Conservation (phyloP, 2,329 filamentous ascomycete species). For the Fusarium newnesense region DNA sequence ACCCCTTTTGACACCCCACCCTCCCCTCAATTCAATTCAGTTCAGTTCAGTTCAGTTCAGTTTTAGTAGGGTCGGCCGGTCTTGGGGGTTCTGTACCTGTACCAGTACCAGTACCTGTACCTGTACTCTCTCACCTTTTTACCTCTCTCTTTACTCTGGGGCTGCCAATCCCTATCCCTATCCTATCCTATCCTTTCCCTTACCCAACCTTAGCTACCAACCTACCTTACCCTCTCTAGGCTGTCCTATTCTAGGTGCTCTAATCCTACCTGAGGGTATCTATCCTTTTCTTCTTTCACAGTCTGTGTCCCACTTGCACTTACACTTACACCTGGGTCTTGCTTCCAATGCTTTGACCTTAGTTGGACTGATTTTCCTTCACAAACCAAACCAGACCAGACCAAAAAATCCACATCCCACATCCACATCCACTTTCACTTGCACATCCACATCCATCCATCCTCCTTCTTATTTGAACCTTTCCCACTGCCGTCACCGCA, state of each 20-base stretch:
- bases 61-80: conserved; percentile 13
- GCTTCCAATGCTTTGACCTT: conserved; percentile 9
- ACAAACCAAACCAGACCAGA: not conserved
- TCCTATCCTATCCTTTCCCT: conserved; percentile 19
- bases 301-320: conserved; percentile 33
- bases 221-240: not conserved
- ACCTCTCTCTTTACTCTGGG: conserved; percentile 2
- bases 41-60: not conserved
- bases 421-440: not conserved
- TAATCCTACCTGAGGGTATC: conserved; percentile 7
- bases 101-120: conserved; percentile 24
- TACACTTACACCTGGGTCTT: conserved; percentile 20
- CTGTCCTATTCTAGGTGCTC: conserved; percentile 15
- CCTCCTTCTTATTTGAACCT: conserved; percentile 50
- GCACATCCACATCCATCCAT: conserved; percentile 3
- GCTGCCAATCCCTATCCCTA: conserved; percentile 20
- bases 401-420: conserved; percentile 12
- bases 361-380: conserved; percentile 9
- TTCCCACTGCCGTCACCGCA: conserved; percentile 46
- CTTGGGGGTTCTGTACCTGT: conserved; percentile 8
- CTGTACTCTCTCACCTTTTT: conserved; percentile 2
- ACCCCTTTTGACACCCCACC: conserved; percentile 30
- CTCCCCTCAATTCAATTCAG: conserved; percentile 10
- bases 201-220: not conserved
- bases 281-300: conserved; percentile 4